phyloP scores from a whole-genome alignment of 192 early-diverging fungal species.

The Coemansia biformis region DNA sequence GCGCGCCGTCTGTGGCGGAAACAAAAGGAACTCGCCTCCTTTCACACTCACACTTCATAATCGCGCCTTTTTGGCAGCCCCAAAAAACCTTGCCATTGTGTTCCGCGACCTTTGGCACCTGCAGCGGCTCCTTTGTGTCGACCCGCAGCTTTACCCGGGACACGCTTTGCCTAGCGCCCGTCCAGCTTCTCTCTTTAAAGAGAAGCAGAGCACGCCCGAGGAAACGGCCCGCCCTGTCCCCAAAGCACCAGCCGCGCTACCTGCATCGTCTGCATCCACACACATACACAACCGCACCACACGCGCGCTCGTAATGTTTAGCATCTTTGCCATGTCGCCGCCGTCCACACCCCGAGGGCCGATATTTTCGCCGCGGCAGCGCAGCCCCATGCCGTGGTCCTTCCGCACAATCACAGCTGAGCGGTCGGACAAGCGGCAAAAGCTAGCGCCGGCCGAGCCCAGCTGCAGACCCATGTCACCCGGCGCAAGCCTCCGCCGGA shows the following conservation, averaged over 20 bases:
- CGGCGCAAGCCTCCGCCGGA: not conserved
- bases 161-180: not conserved
- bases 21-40: no score
- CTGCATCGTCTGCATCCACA: not conserved
- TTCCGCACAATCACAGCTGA: conserved; percentile 20
- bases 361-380: conserved; percentile 30
- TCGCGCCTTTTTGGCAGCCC: no score
- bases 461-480: not conserved
- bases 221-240: no score
- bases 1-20: no score
- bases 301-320: no score
- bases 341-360: conserved; percentile 30
- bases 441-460: conserved; percentile 13
- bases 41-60: no score
- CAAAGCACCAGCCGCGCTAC: no score
- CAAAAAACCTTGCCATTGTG: no score
- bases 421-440: conserved; percentile 19
- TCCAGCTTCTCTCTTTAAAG: not conserved
- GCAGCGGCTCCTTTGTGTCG: not conserved
- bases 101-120: no score
- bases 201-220: not conserved
- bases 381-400: conserved; percentile 10
- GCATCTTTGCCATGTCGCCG: conserved; percentile 27
- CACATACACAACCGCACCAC: no score
- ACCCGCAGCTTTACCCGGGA: not conserved